phyloP scores from a whole-genome alignment of 805 yeast genomes.

The Saturnispora halmiae region DNA sequence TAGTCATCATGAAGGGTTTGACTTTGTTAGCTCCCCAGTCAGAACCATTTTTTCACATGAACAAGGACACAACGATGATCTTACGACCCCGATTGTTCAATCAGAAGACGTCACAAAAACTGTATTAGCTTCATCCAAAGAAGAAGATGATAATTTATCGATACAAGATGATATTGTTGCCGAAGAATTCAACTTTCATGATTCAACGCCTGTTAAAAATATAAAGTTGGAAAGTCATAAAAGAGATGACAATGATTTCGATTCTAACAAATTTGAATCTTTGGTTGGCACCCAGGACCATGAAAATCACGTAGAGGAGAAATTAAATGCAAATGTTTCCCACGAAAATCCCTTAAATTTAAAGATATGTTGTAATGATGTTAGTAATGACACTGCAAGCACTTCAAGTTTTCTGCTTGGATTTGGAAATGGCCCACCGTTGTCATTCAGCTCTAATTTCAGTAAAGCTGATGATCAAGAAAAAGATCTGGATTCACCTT shows the following conservation, averaged over 20 bases:
- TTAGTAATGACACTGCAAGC: not conserved
- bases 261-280: not conserved
- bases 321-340: no score
- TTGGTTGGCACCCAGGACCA: not conserved
- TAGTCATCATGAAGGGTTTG: no score
- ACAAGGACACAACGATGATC: no score
- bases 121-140: no score
- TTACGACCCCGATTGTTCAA: no score
- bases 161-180: not conserved
- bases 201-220: not conserved
- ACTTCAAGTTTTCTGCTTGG: constrained; percentile 1
- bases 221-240: not conserved
- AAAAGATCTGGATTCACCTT: not conserved
- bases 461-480: not conserved
- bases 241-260: not conserved
- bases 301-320: not conserved
- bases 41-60: no score
- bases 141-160: no score
- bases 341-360: not conserved
- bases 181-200: not conserved
- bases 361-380: not conserved
- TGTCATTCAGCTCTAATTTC: not conserved
- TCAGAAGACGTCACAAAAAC: no score
- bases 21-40: no score
- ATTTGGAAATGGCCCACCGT: constrained; percentile 2